Base-by-base conservation (phyloP, 306 rosid species). In the Sphenostylis stenocarpa region DNA sequence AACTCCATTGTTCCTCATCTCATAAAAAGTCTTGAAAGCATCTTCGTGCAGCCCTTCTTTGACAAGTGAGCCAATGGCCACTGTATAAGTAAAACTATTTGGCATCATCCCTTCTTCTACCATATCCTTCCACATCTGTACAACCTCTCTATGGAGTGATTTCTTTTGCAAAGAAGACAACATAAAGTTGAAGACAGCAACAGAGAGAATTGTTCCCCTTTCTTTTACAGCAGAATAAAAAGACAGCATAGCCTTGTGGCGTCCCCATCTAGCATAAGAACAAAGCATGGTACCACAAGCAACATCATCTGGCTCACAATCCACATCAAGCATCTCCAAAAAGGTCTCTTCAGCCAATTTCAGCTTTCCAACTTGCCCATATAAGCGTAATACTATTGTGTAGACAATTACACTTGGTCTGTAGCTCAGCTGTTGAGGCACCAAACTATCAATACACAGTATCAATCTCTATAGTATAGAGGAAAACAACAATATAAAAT, bases 211-310 rank as follows among this genome's bases (percentile, higher is more conserved):
- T 12, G 90, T 53, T 38, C 86, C 89, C 87, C 97, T 85, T 23
- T 92, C 90, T 41, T 82, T 84, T 31, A 95, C 90, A 0, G 98
- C 96, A 2, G 98, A 90, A 77, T 92, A 92, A 77, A 95, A 92
- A 7, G 97, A 81, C 47, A 95, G 68, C 98, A 95, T 92, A 44
- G 96, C 87, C 87, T 86, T 89, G 73, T 91, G 89, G 65, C 87
- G 96, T 44, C 97, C 98, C 98, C 98, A 94, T 84, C 96, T 88
- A 14, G 98, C 98, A 77, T 95, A 95, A 3, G 96, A 84, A 77
- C 98, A 95, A 29, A 95, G 87, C 97, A 94, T 90, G 72, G 98
- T 95, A 28, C 98, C 98, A 60, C 93, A 90, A 67, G 97, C 96
- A 79, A 95, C 93, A 80, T 90, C 93, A 86, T 95, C 98, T 0